Percentiles rank a stretch among this genome's conserved stretches.
These are phyloP conservation scores for Penicillium polonicum DNA, from an alignment of 2,329 filamentous ascomycete species.

Conservation along the genomic window DNA sequence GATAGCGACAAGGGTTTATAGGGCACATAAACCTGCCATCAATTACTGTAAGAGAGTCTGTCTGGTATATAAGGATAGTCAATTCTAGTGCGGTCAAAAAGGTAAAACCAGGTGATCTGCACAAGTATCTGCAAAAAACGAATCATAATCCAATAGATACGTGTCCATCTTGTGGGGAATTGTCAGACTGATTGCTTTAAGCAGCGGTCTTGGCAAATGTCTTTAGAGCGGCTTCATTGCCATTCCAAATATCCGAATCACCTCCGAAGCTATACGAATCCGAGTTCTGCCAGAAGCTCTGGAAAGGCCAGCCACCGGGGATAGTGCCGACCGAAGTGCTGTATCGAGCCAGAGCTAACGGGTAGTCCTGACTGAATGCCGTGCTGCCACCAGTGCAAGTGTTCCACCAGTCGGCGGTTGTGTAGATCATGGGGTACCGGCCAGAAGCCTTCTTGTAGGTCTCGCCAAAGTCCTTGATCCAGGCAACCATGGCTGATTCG, in stretches of 20 bases:
- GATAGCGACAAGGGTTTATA: too few relatives aligned
- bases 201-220: constrained; percentile 23
- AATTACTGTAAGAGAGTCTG: too few relatives aligned
- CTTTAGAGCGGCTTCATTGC: constrained; percentile 37
- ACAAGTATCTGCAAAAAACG: not conserved
- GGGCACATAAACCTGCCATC: too few relatives aligned
- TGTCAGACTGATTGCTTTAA: not conserved
- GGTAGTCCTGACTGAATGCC: constrained; percentile 48
- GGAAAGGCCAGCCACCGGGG: constrained; percentile 53
- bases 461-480: constrained; percentile 55
- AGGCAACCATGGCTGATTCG: constrained; percentile 49
- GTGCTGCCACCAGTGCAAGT: constrained; percentile 53
- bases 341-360: constrained; percentile 52
- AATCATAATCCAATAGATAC: not conserved
- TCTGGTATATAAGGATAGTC: not conserved
- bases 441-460: constrained; percentile 50
- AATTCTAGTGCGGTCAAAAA: not conserved
- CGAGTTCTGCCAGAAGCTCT: constrained; percentile 58
- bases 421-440: constrained; percentile 55
- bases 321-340: constrained; percentile 44
- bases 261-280: constrained; percentile 53
- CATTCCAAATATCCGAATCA: constrained; percentile 55
- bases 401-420: constrained; percentile 55
- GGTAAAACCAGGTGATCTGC: not conserved
- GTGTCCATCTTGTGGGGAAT: not conserved